A percentile compares a stretch with the other conserved stretches of the same genome.
Evolutionary conservation across 2,329 filamentous ascomycete species (phyloP).

Genomic region (Fusarium buxicola): DNA sequence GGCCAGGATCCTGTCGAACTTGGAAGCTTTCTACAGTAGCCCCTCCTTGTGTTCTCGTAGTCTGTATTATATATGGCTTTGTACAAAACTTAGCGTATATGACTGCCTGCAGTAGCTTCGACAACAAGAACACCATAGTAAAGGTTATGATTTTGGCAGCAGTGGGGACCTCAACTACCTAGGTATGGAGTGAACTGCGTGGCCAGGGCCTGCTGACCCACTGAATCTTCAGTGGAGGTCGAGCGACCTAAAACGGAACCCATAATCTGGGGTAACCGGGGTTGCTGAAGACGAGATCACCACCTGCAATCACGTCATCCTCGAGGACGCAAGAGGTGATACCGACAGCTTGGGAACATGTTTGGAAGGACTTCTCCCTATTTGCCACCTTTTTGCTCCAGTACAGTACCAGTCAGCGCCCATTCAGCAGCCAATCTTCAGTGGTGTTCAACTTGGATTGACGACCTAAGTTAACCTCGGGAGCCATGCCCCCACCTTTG

Average conservation of each 20-base stretch:
- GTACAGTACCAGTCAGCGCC: not conserved
- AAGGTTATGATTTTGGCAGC: too few relatives aligned
- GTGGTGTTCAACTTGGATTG: not conserved
- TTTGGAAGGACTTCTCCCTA: conserved; percentile 4
- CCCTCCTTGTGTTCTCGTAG: too few relatives aligned
- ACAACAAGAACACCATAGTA: too few relatives aligned
- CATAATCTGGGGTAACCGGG: conserved; percentile 36
- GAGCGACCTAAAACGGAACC: not conserved
- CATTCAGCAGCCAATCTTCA: not conserved
- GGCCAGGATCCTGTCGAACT: too few relatives aligned
- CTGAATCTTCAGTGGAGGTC: not conserved
- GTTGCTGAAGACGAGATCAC: conserved; percentile 30
- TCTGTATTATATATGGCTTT: too few relatives aligned
- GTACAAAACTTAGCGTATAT: too few relatives aligned
- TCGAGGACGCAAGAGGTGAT: conserved; percentile 9
- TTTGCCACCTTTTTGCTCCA: conserved; percentile 15
- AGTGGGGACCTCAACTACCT: too few relatives aligned
- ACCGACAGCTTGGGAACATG: conserved; percentile 20
- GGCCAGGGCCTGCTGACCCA: not conserved
- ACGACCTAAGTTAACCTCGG: not conserved
- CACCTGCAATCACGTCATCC: conserved; percentile 40
- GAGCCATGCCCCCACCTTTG: conserved; percentile 35
- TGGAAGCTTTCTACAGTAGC: too few relatives aligned
- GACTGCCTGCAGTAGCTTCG: too few relatives aligned
- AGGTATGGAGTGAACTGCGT: too few relatives aligned